Percentiles rank a stretch among this genome's conserved stretches.
phyloP scores from a whole-genome alignment of 2,329 filamentous ascomycete genomes.

The Bipolaris gigantea region DNA sequence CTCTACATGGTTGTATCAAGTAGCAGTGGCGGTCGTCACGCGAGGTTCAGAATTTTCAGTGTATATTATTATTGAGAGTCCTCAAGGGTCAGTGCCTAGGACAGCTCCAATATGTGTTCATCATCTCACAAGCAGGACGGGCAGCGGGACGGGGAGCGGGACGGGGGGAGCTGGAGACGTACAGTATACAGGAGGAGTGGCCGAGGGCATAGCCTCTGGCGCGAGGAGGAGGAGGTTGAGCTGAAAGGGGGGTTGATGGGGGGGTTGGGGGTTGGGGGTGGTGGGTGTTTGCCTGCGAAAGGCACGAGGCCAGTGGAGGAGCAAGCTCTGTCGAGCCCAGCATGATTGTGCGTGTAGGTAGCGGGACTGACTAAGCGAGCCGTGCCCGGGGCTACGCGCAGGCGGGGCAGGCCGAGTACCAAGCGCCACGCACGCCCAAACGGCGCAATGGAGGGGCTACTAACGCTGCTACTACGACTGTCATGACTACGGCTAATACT shows the following conservation, averaged over 20 bases:
- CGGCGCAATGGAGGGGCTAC: constrained; percentile 4
- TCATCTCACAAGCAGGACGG: constrained; percentile 48
- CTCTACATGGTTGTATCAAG: constrained; percentile 4
- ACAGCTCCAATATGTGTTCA: constrained; percentile 78
- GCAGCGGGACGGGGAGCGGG: constrained; percentile 6
- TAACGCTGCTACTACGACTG: not conserved
- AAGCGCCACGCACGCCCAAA: not conserved
- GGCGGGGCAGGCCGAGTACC: not conserved
- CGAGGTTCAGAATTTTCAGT: constrained; percentile 48
- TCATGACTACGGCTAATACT: not conserved
- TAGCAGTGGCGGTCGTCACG: constrained; percentile 16
- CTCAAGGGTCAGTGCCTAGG: constrained; percentile 55
- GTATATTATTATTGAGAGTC: constrained; percentile 54
- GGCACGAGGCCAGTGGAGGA: constrained; percentile 18
- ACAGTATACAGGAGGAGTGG: constrained; percentile 7
- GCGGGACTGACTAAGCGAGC: constrained; percentile 15
- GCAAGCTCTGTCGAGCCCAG: constrained; percentile 16
- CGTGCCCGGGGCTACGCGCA: constrained; percentile 12
- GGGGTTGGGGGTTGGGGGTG: not conserved
- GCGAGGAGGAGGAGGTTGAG: constrained; percentile 5
- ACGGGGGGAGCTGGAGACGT: constrained; percentile 14
- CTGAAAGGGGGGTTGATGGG: not conserved
- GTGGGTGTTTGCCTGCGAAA: constrained; percentile 5
- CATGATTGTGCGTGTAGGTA: constrained; percentile 2
- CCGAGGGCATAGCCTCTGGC: constrained; percentile 4